Conservation (phyloP, 148 eudicot species). For the Amaranthus cruentus region DNA sequence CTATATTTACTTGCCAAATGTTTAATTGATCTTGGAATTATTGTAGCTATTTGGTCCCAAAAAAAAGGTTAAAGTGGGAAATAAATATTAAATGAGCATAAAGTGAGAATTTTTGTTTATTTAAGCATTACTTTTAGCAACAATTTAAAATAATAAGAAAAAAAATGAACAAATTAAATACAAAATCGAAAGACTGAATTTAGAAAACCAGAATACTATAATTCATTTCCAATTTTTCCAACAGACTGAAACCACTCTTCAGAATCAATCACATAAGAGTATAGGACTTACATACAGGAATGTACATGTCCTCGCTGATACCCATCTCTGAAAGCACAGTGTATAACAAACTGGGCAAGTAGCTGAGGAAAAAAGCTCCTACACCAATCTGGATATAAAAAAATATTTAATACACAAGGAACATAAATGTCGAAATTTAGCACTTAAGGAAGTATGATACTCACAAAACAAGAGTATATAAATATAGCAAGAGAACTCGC, state of each 20-base stretch:
- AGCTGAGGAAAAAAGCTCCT: slow-evolving; percentile 68
- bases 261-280: slow-evolving; percentile 8
- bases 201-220: neutral
- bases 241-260: neutral
- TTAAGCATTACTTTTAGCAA: no score
- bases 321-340: slow-evolving; percentile 64
- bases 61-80: no score
- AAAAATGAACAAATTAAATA: no score
- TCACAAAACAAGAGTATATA: slow-evolving; percentile 65
- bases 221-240: neutral
- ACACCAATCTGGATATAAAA: slow-evolving; percentile 58
- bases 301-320: slow-evolving; percentile 76
- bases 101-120: no score
- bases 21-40: no score
- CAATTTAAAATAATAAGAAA: no score
- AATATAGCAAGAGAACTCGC: slow-evolving; percentile 62
- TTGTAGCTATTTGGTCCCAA: no score
- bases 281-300: slow-evolving; percentile 95
- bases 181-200: no score
- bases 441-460: slow-evolving; percentile 28
- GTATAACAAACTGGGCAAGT: slow-evolving; percentile 58
- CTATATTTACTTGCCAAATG: no score
- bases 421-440: slow-evolving; percentile 6
- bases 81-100: no score
- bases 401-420: neutral